Evolutionary conservation across 2,329 filamentous ascomycete genomes (phyloP).

Genomic region (Arthrobotrys megalospora): DNA sequence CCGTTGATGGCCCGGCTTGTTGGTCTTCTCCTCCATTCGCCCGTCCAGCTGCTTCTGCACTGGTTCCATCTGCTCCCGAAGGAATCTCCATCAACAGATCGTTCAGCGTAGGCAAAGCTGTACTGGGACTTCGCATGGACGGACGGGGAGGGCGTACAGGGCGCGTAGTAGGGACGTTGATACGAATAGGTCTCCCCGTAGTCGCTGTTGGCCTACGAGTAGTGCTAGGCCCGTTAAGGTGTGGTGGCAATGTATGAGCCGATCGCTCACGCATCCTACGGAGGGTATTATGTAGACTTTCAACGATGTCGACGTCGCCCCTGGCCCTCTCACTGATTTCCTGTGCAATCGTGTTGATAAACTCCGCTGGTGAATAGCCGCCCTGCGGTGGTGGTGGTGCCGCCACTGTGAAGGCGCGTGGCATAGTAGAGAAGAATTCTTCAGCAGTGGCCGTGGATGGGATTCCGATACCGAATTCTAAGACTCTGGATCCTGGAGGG

Average conservation of each 20-base stretch:
- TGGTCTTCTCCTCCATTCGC: too few relatives aligned
- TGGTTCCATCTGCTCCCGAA: background rate
- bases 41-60: too few relatives aligned
- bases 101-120: too few relatives aligned
- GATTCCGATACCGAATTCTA: background rate
- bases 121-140: background rate
- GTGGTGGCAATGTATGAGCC: too few relatives aligned
- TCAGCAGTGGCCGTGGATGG: background rate
- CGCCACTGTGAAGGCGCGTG: background rate
- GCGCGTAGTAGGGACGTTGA: slow-evolving; percentile 3
- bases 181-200: background rate
- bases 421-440: background rate
- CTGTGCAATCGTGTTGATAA: background rate
- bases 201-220: background rate
- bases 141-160: background rate
- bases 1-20: too few relatives aligned
- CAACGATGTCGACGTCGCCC: background rate
- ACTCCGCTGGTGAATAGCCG: background rate
- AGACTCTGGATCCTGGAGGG: background rate
- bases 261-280: too few relatives aligned
- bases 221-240: background rate
- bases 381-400: background rate
- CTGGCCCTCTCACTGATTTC: background rate
- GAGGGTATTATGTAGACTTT: too few relatives aligned
- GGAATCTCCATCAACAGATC: background rate